These are phyloP conservation scores for Torulaspora maleeae DNA, from an alignment of 805 yeast species.

Conservation along the genomic window DNA sequence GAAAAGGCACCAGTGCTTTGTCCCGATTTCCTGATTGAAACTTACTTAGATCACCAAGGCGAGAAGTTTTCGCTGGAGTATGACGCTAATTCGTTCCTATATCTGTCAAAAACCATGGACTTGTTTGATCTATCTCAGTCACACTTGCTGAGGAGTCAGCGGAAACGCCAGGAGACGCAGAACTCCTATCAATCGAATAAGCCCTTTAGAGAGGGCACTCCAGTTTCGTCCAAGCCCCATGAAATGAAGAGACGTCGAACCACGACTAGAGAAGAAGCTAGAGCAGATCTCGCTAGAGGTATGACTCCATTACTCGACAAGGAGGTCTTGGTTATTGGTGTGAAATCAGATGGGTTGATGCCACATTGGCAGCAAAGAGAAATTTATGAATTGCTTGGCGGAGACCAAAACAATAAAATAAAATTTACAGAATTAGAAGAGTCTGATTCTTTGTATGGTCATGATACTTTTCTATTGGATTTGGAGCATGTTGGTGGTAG, in stretches of 20 bases:
- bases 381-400: conserved; percentile 56
- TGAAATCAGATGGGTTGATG: conserved; percentile 85
- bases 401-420: conserved; percentile 40
- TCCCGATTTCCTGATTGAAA: conserved; percentile 89
- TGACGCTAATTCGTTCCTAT: conserved; percentile 84
- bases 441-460: conserved; percentile 79
- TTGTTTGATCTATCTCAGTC: conserved; percentile 68
- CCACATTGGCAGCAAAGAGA: conserved; percentile 95
- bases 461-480: conserved; percentile 82
- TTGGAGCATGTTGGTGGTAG: conserved; percentile 77
- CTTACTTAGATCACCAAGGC: conserved; percentile 91
- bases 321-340: conserved; percentile 77
- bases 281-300: conserved; percentile 61
- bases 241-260: conserved; percentile 47
- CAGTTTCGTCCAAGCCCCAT: conserved; percentile 20
- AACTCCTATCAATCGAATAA: conserved; percentile 24
- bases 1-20: conserved; percentile 77
- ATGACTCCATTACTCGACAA: conserved; percentile 56
- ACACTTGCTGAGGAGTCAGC: conserved; percentile 43
- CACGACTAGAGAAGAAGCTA: conserved; percentile 51
- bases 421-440: conserved; percentile 70
- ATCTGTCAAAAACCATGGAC: conserved; percentile 92
- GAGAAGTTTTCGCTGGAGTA: conserved; percentile 88
- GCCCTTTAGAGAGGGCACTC: conserved; percentile 15
- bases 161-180: conserved; percentile 40